A percentile compares a stretch with the other conserved stretches of the same genome.
Evolutionary conservation across 306 rosid genomes (phyloP).

Genomic region (Vicia villosa): DNA sequence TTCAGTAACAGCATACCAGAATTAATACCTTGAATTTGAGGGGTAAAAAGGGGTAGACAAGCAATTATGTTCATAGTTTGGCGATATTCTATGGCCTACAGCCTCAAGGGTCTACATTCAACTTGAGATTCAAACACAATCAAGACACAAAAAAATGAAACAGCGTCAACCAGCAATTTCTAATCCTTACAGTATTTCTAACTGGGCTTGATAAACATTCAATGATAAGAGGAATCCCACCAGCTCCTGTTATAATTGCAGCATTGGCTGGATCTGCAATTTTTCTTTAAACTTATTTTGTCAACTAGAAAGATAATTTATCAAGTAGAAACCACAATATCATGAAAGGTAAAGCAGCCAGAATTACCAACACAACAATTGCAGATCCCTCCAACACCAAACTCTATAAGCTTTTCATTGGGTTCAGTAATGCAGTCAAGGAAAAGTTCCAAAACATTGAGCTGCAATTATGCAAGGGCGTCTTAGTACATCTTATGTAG

Average conservation of each 20-base stretch:
- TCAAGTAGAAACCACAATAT: constrained; percentile 14
- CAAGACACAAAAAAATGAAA: not conserved
- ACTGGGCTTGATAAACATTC: constrained; percentile 92
- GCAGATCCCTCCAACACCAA: constrained; percentile 87
- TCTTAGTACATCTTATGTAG: not conserved
- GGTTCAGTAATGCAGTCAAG: constrained; percentile 87
- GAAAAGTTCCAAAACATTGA: constrained; percentile 86
- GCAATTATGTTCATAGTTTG: constrained; percentile 4
- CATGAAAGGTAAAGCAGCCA: constrained; percentile 10
- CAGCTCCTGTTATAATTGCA: constrained; percentile 53
- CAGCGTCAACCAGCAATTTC: constrained; percentile 23
- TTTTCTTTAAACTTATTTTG: not conserved
- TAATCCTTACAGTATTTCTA: constrained; percentile 74
- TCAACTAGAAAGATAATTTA: constrained; percentile 29
- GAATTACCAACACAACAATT: constrained; percentile 75
- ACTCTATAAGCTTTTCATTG: constrained; percentile 89
- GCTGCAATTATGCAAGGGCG: constrained; percentile 46
- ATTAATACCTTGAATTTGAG: not conserved
- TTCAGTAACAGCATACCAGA: too few relatives aligned
- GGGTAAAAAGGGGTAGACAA: not conserved
- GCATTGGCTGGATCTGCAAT: constrained; percentile 66
- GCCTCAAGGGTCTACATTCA: constrained; percentile 18
- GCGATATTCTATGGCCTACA: constrained; percentile 4
- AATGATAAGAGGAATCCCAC: constrained; percentile 73
- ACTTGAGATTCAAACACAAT: constrained; percentile 20